phyloP scores from a whole-genome alignment of 1,284 basidiomycete species.

The Tremellales sp. region DNA sequence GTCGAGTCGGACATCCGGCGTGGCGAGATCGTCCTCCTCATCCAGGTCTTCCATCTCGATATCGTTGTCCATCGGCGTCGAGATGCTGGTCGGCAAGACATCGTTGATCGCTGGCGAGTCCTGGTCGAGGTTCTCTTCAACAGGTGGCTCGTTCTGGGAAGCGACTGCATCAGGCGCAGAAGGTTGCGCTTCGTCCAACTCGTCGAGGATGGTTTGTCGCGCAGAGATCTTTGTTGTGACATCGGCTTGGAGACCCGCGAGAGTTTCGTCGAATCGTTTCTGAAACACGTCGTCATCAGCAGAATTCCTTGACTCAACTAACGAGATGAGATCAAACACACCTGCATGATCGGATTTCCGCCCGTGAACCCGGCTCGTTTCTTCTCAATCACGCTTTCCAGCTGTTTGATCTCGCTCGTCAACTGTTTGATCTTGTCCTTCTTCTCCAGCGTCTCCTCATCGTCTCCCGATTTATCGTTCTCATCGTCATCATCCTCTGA shows the following conservation, averaged over 20 bases:
- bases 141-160: slow-evolving; percentile 59
- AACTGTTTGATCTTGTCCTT: slow-evolving; percentile 66
- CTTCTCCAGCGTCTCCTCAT: slow-evolving; percentile 55
- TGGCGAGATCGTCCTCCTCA: slow-evolving; percentile 34
- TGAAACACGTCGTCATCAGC: slow-evolving; percentile 37
- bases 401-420: slow-evolving; percentile 82
- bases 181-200: slow-evolving; percentile 51
- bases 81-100: slow-evolving; percentile 16
- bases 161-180: slow-evolving; percentile 49
- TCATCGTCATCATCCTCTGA: slow-evolving; percentile 63
- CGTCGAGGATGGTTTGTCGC: slow-evolving; percentile 50
- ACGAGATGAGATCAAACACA: slow-evolving; percentile 15
- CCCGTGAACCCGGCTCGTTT: slow-evolving; percentile 78
- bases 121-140: slow-evolving; percentile 52
- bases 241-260: slow-evolving; percentile 80
- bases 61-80: slow-evolving; percentile 40
- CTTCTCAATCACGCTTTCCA: slow-evolving; percentile 85
- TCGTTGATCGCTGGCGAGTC: slow-evolving; percentile 45
- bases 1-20: slow-evolving; percentile 6
- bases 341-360: slow-evolving; percentile 79
- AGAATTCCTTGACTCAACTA: background rate
- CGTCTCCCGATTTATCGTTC: slow-evolving; percentile 64
- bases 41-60: slow-evolving; percentile 37
- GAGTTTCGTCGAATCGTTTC: slow-evolving; percentile 90
- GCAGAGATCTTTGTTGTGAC: slow-evolving; percentile 76